Evolutionary conservation across 305 asterid species (phyloP).

Genomic region (Fraxinus angustifolia): DNA sequence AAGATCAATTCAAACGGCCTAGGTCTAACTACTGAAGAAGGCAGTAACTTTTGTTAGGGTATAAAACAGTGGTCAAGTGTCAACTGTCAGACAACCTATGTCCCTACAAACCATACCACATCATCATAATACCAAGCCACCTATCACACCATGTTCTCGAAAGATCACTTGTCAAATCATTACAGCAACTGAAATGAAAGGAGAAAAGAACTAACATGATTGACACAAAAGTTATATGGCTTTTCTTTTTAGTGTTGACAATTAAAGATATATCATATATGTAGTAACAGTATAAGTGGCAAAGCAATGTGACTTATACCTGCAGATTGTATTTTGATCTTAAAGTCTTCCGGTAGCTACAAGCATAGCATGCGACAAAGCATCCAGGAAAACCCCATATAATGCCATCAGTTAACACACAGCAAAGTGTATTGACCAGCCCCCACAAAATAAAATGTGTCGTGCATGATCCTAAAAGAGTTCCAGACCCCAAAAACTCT

Average conservation of each 20-base stretch:
- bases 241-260: not conserved
- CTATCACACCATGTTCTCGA: not conserved
- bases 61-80: not conserved
- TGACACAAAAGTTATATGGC: not conserved
- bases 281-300: not conserved
- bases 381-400: constrained; percentile 84
- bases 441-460: constrained; percentile 75
- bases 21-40: not conserved
- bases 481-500: constrained; percentile 47
- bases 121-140: not conserved
- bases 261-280: not conserved
- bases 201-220: not conserved
- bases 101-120: not conserved
- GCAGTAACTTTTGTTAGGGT: not conserved
- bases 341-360: constrained; percentile 68
- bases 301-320: constrained; percentile 38
- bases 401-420: constrained; percentile 66
- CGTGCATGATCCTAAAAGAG: constrained; percentile 61
- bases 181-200: not conserved
- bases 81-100: not conserved
- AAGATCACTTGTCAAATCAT: not conserved
- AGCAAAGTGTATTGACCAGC: constrained; percentile 65
- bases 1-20: not conserved
- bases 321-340: constrained; percentile 76
- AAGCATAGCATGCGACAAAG: constrained; percentile 76